Conservation (phyloP, 768 basidiomycete species). For the Rhizopogon rudus region DNA sequence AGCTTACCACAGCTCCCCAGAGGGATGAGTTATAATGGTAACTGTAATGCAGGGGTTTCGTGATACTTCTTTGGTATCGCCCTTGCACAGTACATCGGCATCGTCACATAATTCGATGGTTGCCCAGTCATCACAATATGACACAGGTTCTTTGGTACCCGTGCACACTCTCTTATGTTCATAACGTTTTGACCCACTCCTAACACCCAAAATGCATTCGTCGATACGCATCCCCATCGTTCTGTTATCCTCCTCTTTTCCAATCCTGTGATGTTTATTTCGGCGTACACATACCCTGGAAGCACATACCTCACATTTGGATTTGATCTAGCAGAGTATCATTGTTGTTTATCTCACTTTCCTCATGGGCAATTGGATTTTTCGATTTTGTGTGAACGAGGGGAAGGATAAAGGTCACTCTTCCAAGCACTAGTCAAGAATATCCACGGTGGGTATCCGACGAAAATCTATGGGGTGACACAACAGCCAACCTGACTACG, state of each 20-base stretch:
- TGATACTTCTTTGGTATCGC: background rate
- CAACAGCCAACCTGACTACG: too few relatives aligned
- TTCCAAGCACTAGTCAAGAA: too few relatives aligned
- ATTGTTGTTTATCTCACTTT: background rate
- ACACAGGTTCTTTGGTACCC: background rate
- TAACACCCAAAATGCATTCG: background rate
- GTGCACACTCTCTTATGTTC: background rate
- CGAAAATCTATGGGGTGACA: too few relatives aligned
- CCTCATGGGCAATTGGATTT: background rate
- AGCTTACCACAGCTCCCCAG: conserved; percentile 13
- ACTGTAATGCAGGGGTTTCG: background rate
- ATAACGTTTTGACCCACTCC: background rate
- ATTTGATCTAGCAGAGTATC: background rate
- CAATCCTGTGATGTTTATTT: background rate
- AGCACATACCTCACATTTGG: background rate
- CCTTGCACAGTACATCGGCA: background rate
- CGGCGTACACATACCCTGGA: background rate
- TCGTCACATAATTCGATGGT: background rate
- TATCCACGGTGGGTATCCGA: too few relatives aligned
- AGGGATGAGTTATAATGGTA: conserved; percentile 19
- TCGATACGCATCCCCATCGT: background rate
- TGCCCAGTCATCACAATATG: background rate
- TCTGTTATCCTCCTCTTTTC: background rate
- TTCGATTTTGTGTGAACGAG: background rate
- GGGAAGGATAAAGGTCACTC: background rate